phyloP scores from a whole-genome alignment of 306 rosid genomes.

The Lathyrus tuberosus region DNA sequence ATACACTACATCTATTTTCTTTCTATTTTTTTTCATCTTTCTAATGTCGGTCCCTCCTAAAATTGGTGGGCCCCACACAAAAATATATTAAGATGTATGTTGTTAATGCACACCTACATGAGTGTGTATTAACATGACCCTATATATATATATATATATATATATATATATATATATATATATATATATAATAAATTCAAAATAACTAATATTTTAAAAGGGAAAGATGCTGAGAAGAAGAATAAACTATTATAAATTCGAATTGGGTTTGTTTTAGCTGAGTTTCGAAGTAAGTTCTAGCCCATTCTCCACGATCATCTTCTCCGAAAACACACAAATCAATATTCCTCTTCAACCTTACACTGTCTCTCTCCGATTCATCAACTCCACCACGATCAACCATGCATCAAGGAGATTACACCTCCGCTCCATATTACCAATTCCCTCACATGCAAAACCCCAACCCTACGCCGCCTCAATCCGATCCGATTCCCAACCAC shows the following conservation, averaged over 20 bases:
- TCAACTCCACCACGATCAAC: constrained; percentile 31
- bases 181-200: too few species aligned
- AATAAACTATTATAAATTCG: neutral
- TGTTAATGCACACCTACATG: too few species aligned
- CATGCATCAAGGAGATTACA: constrained; percentile 90
- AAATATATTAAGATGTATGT: too few species aligned
- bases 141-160: too few species aligned
- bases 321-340: neutral
- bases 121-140: too few species aligned
- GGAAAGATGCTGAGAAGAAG: neutral
- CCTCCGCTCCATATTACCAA: constrained; percentile 68
- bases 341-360: neutral
- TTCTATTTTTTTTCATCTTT: too few species aligned
- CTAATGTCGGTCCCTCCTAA: too few species aligned
- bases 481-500: constrained; percentile 61
- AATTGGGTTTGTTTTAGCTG: neutral
- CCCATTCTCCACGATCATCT: neutral
- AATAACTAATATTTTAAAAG: neutral
- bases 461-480: constrained; percentile 36
- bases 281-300: neutral
- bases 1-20: too few species aligned
- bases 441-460: constrained; percentile 50
- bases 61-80: too few species aligned
- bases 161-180: too few species aligned
- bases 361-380: neutral